Base-by-base conservation (phyloP, 2,329 filamentous ascomycete genomes). In the Akanthomyces muscarius region DNA sequence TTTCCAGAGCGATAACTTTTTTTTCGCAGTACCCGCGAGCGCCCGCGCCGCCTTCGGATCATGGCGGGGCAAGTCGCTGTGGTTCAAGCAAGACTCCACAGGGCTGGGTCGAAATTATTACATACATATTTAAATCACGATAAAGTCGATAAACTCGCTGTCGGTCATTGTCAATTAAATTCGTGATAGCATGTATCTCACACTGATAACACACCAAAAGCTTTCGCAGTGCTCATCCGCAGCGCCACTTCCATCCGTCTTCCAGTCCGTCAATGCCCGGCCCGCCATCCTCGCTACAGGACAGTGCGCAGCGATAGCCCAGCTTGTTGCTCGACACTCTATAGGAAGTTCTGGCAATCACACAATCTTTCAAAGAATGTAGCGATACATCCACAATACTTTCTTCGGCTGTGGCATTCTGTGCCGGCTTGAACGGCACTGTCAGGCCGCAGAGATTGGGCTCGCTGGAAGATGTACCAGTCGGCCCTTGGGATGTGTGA, bases 171-270 rank as follows among this genome's bases (percentile, higher is more conserved):
- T 4, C 51, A 11, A 38, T 54, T 18, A 16, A 14, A 54, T 41
- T 41, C 6, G 7, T 54, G 2, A 54, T 8, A 4, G 5, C 23
- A 16, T 30, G 13, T 36, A 8, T 14, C 44, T 44, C 36, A 44
- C 14, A 23, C 25, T 45, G n/a, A 41, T 54, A 25, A 36, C n/a
- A 48, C 30, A 10, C 8, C 4, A 11, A 7, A 1, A 10, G 33
- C n/a, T 30, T 56, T 16, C 2, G 14, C 28, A 10, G 21, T 13
- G 14, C 28, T 59, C 47, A 63, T 14, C n/a, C 18, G 21, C 61
- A 63, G 45, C 42, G 54, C 61, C 61, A 63, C 45, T 59, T 63
- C 61, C 61, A 63, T 13, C 61, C 61, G 13, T 63, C 61, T 25
- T 58, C 53, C n/a, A 63, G 23, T 3, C 54, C 53, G 25, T 23